Conservation (phyloP, 352 stramenopile species). For the Thalassiosira ordinaria region DNA sequence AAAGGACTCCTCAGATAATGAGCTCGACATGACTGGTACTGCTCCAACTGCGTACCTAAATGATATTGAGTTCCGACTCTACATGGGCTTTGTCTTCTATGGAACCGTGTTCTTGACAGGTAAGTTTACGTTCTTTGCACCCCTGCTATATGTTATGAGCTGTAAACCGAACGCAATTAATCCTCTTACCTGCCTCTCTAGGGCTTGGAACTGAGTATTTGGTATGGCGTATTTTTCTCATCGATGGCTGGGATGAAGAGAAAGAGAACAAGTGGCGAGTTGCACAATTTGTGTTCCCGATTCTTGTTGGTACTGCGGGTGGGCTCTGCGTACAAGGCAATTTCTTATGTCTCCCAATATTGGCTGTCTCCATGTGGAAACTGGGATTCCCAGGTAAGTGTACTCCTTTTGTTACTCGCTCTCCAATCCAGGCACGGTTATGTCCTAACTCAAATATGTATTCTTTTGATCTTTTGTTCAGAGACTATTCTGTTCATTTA, state of each 20-base stretch:
- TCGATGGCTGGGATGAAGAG: neutral
- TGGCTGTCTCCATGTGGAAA: constrained; percentile 7
- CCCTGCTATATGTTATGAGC: no score
- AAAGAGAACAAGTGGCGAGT: constrained; percentile 1
- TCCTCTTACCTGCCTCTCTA: no score
- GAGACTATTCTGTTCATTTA: constrained; percentile 2
- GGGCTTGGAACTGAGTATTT: neutral
- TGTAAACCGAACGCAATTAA: no score
- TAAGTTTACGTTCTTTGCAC: no score
- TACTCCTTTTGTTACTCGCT: no score
- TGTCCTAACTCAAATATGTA: neutral
- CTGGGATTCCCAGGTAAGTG: constrained; percentile 1
- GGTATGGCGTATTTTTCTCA: neutral
- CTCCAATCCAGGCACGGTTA: no score
- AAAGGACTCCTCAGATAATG: neutral
- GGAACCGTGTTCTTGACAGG: neutral
- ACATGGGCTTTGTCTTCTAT: neutral
- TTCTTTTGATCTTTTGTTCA: neutral
- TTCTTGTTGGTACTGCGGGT: neutral
- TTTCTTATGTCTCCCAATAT: neutral
- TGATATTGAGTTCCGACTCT: neutral
- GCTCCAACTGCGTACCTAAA: neutral
- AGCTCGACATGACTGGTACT: neutral
- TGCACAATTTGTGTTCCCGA: neutral
- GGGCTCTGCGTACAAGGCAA: neutral